Conservation (phyloP, 495 filamentous ascomycete genomes). For the Letharia lupina region DNA sequence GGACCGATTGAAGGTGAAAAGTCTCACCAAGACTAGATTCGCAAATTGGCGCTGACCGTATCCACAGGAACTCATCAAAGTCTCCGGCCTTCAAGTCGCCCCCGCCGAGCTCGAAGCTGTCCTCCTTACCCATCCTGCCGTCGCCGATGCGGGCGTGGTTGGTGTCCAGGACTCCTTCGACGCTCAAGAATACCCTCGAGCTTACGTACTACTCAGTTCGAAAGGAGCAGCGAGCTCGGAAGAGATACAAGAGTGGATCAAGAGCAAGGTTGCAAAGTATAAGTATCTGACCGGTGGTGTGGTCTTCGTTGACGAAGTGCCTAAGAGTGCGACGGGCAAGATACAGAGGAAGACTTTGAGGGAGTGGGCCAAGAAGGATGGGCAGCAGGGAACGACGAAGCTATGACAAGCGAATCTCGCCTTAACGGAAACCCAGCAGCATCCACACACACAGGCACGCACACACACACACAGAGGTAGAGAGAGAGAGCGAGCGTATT, state of each 20-base stretch:
- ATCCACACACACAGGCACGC: no score
- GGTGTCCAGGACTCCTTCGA: conserved; percentile 59
- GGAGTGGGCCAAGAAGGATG: conserved; percentile 43
- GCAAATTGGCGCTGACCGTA: conserved; percentile 46
- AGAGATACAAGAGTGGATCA: conserved; percentile 57
- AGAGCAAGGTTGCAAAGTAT: conserved; percentile 53
- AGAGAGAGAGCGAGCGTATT: background rate
- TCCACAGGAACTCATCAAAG: conserved; percentile 86
- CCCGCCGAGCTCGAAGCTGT: conserved; percentile 80
- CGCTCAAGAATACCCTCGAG: conserved; percentile 72
- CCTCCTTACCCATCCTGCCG: conserved; percentile 56
- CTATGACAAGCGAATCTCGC: conserved; percentile 12
- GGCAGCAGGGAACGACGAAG: conserved; percentile 22
- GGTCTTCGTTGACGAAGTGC: conserved; percentile 69
- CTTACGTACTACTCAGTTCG: conserved; percentile 62
- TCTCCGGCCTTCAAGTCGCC: conserved; percentile 74
- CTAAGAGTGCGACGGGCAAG: conserved; percentile 82
- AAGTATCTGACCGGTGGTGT: conserved; percentile 80
- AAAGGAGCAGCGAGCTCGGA: conserved; percentile 44
- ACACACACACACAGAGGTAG: background rate
- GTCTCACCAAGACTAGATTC: conserved; percentile 28
- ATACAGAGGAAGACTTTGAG: conserved; percentile 68
- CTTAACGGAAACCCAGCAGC: background rate
- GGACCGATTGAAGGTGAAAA: conserved; percentile 37
- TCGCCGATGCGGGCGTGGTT: conserved; percentile 78